Evolutionary conservation across 768 basidiomycete genomes (phyloP), one percentile per base, ranked within the genome.

Genomic region (Vishniacozyma victoriae): DNA sequence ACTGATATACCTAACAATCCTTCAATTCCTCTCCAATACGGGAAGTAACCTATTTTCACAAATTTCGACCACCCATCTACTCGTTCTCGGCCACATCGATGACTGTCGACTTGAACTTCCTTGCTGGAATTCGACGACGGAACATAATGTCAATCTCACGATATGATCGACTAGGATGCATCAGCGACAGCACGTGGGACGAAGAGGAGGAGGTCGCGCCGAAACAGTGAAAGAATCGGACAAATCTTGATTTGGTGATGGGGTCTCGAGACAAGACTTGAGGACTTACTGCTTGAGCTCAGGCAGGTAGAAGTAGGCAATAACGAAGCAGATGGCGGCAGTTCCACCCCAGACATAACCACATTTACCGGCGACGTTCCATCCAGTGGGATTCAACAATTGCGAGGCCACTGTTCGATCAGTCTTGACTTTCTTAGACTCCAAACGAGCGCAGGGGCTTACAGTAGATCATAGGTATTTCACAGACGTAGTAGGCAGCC

Each of bases 61-160:
- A n/a, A n/a, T n/a, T n/a, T n/a, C n/a, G n/a, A n/a, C n/a, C n/a
- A n/a, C n/a, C n/a, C n/a, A n/a, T n/a, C 56, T 64, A 64, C 38
- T 57, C 50, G 37, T 64, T 54, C 12, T 64, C 62, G n/a, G 57
- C 35, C 1, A 60, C 24, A 12, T 52, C 48, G 46, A 72, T 60
- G 13, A 54, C 45, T 4, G 65, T 65, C 48, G 20, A 42, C 9
- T 26, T 35, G 44, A 67, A 72, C 31, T 64, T 46, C n/a, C 71
- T 46, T 2, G 71, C 68, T 3, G 60, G 35, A 9, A 69, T 40
- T 16, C 48, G 47, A n/a, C 61, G 55, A 41, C 55, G 54, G 58
- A 71, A 72, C 38, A 72, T n/a, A 38, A 71, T 69, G 50, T 72
- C 71, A 29, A 71, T 50, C 48, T 72, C 67, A 35, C 64, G 57